Evolutionary conservation across 768 basidiomycete genomes (phyloP).

Genomic region (Thelephora aurantiotincta): DNA sequence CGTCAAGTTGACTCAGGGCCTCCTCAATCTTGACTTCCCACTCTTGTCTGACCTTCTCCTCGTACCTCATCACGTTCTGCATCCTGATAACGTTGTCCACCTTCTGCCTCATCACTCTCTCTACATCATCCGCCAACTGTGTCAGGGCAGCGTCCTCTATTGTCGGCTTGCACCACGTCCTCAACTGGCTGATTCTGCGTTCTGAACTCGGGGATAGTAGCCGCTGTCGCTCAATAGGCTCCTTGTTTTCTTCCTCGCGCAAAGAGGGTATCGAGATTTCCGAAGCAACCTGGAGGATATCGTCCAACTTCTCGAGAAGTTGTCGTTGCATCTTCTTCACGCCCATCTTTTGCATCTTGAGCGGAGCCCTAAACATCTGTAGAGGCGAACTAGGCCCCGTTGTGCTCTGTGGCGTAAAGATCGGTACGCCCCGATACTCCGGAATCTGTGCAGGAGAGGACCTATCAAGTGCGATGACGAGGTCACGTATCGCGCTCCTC

Average conservation of each 20-base stretch:
- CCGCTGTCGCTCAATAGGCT: constrained; percentile 86
- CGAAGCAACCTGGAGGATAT: constrained; percentile 64
- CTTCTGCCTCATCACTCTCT: constrained; percentile 84
- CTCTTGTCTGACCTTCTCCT: constrained; percentile 93
- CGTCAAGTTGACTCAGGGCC: constrained; percentile 47
- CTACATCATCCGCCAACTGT: constrained; percentile 76
- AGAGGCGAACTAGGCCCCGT: constrained; percentile 63
- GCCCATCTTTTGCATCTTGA: constrained; percentile 65
- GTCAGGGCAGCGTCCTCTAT: constrained; percentile 77
- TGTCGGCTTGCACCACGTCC: constrained; percentile 75
- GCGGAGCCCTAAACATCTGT: constrained; percentile 50
- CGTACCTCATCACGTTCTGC: constrained; percentile 94
- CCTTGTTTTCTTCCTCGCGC: constrained; percentile 82
- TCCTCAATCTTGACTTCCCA: constrained; percentile 86
- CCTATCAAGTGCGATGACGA: constrained; percentile 57
- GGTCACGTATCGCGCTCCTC: constrained; percentile 71
- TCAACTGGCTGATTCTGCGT: constrained; percentile 68
- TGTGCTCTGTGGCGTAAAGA: constrained; percentile 60
- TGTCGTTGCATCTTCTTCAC: constrained; percentile 73
- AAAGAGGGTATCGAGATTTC: constrained; percentile 80
- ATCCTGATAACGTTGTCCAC: constrained; percentile 89
- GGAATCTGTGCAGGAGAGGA: constrained; percentile 52
- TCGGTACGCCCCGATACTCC: constrained; percentile 82
- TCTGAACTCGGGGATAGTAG: constrained; percentile 85
- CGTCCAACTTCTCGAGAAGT: constrained; percentile 75